Evolutionary conservation across 2,329 filamentous ascomycete species (phyloP).

Genomic region (Cladosporium cucumerinum): DNA sequence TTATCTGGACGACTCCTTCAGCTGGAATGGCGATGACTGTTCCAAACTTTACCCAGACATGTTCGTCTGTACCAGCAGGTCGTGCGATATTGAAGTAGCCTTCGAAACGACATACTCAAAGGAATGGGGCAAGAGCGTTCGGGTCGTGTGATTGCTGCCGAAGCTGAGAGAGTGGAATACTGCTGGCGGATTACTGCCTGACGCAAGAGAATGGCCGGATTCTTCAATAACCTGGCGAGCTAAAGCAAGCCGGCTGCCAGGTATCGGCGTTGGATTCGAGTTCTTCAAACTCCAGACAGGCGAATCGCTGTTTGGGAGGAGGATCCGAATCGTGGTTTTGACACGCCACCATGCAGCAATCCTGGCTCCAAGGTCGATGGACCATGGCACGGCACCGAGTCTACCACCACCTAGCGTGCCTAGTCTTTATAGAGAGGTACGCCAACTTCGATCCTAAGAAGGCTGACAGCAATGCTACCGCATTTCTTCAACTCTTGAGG

Average conservation of each 20-base stretch:
- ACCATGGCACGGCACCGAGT: too few species aligned
- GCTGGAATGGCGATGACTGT: slow-evolving; percentile 12
- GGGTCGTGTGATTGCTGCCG: background rate
- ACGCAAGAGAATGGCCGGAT: background rate
- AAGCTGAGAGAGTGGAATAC: background rate
- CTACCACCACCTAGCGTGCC: too few species aligned
- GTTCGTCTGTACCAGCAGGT: slow-evolving; percentile 12
- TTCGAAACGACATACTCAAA: background rate
- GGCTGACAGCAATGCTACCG: too few species aligned
- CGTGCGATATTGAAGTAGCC: background rate
- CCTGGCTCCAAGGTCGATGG: too few species aligned
- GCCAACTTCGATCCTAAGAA: too few species aligned
- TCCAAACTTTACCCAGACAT: slow-evolving; percentile 5
- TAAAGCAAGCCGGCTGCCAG: background rate
- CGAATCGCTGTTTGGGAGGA: too few species aligned
- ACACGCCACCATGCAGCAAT: too few species aligned
- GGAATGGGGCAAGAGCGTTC: background rate
- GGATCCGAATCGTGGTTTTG: too few species aligned
- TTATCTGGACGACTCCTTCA: slow-evolving; percentile 13
- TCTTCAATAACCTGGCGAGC: background rate
- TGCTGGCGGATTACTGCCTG: background rate
- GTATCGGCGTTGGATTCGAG: too few species aligned
- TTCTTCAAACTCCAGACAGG: too few species aligned
- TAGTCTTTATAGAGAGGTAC: too few species aligned
- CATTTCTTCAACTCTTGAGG: too few species aligned